Evolutionary conservation across 371 early-diverging fungal species (phyloP).

Genomic region (Zychaea mexicana): DNA sequence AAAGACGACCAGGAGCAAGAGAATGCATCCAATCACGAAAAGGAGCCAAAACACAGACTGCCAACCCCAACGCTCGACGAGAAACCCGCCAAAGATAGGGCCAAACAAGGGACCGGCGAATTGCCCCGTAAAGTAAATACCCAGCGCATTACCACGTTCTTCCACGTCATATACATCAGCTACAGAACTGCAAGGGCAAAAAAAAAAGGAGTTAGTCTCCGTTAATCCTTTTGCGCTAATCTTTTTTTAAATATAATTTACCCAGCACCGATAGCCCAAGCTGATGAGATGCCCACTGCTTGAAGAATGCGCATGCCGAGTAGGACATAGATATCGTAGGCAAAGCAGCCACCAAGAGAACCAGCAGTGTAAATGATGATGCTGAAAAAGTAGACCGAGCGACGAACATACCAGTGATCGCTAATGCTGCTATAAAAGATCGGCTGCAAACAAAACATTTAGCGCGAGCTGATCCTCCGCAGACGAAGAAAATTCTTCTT

Average conservation of each 20-base stretch:
- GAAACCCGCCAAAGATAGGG: constrained; percentile 31
- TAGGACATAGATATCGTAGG: constrained; percentile 57
- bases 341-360: constrained; percentile 70
- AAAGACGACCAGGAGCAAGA: constrained; percentile 37
- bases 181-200: constrained; percentile 49
- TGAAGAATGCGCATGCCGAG: constrained; percentile 74
- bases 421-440: constrained; percentile 74
- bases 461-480: no score
- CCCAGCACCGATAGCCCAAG: constrained; percentile 76
- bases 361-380: constrained; percentile 63
- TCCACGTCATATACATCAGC: constrained; percentile 49
- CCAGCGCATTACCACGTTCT: constrained; percentile 49
- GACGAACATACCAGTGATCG: constrained; percentile 68
- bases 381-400: constrained; percentile 65
- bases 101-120: constrained; percentile 48
- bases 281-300: constrained; percentile 78
- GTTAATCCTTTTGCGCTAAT: no score
- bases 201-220: not conserved
- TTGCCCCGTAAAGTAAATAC: constrained; percentile 57
- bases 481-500: no score
- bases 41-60: constrained; percentile 30
- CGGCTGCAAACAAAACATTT: no score
- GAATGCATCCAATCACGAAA: constrained; percentile 27
- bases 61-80: constrained; percentile 35
- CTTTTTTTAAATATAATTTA: no score